Evolutionary conservation across 805 yeast species (phyloP), one percentile per base, ranked within the genome.

Genomic region (Saccharomycopsis fermentans): DNA sequence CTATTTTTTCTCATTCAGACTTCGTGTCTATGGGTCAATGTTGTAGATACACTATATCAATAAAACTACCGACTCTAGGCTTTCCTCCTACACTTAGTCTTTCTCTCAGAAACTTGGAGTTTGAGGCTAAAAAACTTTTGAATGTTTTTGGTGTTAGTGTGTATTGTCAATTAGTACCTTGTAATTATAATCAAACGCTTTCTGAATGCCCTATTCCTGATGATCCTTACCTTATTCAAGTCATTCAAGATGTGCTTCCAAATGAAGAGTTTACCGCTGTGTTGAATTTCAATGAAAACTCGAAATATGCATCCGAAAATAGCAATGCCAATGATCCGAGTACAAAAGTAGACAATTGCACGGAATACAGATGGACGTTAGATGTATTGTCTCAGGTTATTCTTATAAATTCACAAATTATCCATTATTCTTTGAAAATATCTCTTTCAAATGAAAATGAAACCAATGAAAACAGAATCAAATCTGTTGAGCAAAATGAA

Each of bases 61-160:
- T 16, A 48, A 52, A 16, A 64, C 63, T 54, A 52, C 21, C 59
- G 56, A 8, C 56, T 56, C 17, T 57, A 39, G 17, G 17, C 17
- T 27, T 26, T 59, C 54, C 54, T 8, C 14, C 35, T 6, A 55
- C 50, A 32, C 39, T 59, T 6, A 35, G 51, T 76, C 70, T 85
- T 17, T 78, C 81, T 57, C 79, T 91, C 40, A 82, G 81, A 65
- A 91, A 91, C 70, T 74, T 72, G 3, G 97, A 90, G 69, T 80
- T 81, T 63, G 72, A 87, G 2, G 78, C 94, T 0, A 68, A 89
- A 63, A 71, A 96, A 32, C 95, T 97, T 0, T 87, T 96, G 1
- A 89, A 84, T 65, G 70, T 94, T 51, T 84, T 91, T 1, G 99
- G 98, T 0, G 99, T 83, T 67, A 76, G 88, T 1, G 71, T 94